Base-by-base conservation (phyloP, 768 basidiomycete genomes). In the Trametopsis cervina region DNA sequence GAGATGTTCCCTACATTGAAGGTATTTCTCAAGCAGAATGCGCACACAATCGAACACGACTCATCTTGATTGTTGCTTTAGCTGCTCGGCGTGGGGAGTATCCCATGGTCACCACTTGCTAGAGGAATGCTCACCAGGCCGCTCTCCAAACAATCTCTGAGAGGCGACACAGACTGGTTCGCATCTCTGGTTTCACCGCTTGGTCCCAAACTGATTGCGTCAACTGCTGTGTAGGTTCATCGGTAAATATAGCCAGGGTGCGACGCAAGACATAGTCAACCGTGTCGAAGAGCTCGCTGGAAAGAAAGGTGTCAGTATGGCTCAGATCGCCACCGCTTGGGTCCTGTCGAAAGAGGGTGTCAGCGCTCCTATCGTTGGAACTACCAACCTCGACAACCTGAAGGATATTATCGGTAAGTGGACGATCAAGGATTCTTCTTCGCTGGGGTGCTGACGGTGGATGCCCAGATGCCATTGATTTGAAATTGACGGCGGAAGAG, bases 401-500 rank as follows among this genome's bases (percentile, higher is more conserved):
- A 61, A 69, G 47, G 72, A 74, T 46, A 60, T 71, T 26, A 60
- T 70, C 44, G 65, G 61, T 60, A 12, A 33, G 29, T 33, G 15
- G n/a, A n/a, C n/a, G n/a, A n/a, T n/a, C n/a, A n/a, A n/a, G n/a
- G n/a, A n/a, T n/a, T n/a, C n/a, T n/a, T n/a, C n/a, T n/a, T n/a
- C n/a, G n/a, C n/a, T n/a, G n/a, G n/a, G n/a, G n/a, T n/a, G n/a
- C n/a, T n/a, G n/a, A n/a, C n/a, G n/a, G n/a, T n/a, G n/a, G n/a
- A 33, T 33, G 29, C 9, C 18, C 44, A 74, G 75, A 61, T 9
- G 75, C 66, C 4, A 65, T 77, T 11, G 54, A 78, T 42, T 51
- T 81, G 24, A 66, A 69, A 47, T 68, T 85, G 40, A 73, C 74
- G 0, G 65, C 69, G 0, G 80, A 82, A 18, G 82, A 85, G 56